These are phyloP conservation scores for Amanita jacksonii DNA, from an alignment of 768 basidiomycete species.

Conservation along the genomic window DNA sequence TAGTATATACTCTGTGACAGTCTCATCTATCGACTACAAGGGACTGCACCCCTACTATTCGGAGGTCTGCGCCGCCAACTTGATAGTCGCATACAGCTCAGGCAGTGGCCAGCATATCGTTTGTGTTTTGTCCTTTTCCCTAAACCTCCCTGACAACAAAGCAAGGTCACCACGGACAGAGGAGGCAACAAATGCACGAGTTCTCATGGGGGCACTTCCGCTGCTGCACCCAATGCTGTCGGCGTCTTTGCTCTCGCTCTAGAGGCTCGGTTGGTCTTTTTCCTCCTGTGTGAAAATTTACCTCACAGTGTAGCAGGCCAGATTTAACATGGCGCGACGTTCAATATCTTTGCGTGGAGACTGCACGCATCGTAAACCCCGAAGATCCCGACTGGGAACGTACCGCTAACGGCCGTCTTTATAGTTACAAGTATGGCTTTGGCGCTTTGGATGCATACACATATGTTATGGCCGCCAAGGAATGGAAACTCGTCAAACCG, in stretches of 20 bases:
- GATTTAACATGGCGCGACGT: slow-evolving; percentile 96
- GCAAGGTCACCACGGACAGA: slow-evolving; percentile 88
- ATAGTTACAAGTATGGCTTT: slow-evolving; percentile 92
- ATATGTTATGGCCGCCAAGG: slow-evolving; percentile 71
- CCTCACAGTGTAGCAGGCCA: slow-evolving; percentile 40
- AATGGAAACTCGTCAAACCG: slow-evolving; percentile 86
- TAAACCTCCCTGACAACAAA: slow-evolving; percentile 10
- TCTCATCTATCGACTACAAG: slow-evolving; percentile 90
- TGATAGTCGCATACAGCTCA: slow-evolving; percentile 94
- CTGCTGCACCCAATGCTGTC: slow-evolving; percentile 93
- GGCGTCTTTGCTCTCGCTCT: slow-evolving; percentile 90
- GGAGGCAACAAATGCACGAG: slow-evolving; percentile 76
- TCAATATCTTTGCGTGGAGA: slow-evolving; percentile 79
- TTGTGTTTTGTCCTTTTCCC: slow-evolving; percentile 22
- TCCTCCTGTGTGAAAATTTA: slow-evolving; percentile 2
- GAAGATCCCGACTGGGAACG: slow-evolving; percentile 93
- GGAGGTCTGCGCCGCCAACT: slow-evolving; percentile 94
- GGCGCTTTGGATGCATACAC: slow-evolving; percentile 78
- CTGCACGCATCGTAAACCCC: slow-evolving; percentile 68
- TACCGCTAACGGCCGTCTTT: slow-evolving; percentile 56
- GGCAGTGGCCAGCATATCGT: slow-evolving; percentile 93
- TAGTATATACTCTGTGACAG: slow-evolving; percentile 91
- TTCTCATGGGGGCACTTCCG: slow-evolving; percentile 92
- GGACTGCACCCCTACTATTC: slow-evolving; percentile 96
- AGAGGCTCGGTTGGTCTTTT: slow-evolving; percentile 56